Conservation (phyloP, 1,139 yeast genomes). For the Geotrichum europaeum region DNA sequence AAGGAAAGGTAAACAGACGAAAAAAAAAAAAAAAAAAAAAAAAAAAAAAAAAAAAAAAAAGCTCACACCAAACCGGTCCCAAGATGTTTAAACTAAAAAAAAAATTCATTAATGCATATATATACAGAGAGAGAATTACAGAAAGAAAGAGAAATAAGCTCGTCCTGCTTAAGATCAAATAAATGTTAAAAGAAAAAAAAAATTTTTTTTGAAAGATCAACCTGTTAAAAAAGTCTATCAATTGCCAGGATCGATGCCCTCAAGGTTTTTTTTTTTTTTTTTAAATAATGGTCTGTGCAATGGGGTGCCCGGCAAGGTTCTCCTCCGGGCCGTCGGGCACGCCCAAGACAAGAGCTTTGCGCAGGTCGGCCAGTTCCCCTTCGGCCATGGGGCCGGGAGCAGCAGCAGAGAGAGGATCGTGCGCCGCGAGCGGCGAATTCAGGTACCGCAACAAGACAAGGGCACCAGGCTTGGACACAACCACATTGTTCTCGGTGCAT, state of each 20-base stretch:
- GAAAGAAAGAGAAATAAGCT: too few relatives aligned
- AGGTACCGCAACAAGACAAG: constrained; percentile 54
- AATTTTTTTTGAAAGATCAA: too few relatives aligned
- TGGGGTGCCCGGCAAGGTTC: constrained; percentile 56
- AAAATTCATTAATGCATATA: too few relatives aligned
- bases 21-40: background rate
- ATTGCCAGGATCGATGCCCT: too few relatives aligned
- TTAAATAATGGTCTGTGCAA: constrained; percentile 48
- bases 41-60: too few relatives aligned
- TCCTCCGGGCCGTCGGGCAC: constrained; percentile 79
- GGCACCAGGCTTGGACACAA: constrained; percentile 83
- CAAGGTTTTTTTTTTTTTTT: too few relatives aligned
- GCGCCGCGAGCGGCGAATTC: constrained; percentile 24
- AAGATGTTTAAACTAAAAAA: too few relatives aligned
- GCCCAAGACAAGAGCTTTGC: constrained; percentile 11
- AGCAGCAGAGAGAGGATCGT: background rate
- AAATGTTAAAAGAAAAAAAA: too few relatives aligned
- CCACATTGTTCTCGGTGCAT: constrained; percentile 76
- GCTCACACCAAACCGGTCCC: too few relatives aligned
- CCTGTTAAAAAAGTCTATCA: too few relatives aligned
- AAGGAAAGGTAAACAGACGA: background rate
- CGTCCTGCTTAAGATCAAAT: too few relatives aligned
- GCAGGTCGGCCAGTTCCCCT: constrained; percentile 19
- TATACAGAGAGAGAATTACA: too few relatives aligned
- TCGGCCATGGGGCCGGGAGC: background rate